phyloP scores from a whole-genome alignment of 805 yeast species.

The Ogataea henricii region DNA sequence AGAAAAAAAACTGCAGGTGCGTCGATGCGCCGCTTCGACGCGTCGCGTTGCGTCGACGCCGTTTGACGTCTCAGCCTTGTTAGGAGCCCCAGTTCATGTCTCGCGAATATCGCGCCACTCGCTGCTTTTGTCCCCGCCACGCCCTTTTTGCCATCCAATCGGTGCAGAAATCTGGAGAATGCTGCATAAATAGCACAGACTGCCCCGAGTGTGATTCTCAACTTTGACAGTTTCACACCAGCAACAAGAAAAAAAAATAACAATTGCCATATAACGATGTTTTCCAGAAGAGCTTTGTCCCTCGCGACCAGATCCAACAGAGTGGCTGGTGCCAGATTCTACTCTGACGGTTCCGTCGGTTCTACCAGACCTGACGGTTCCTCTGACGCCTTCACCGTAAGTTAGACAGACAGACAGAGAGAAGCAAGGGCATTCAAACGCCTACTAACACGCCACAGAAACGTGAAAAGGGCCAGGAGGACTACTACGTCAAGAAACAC shows the following conservation, averaged over 20 bases:
- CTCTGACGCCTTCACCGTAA: constrained; percentile 61
- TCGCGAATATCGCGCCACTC: constrained; percentile 6
- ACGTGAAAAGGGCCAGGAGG: constrained; percentile 93
- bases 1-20: no score
- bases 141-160: constrained; percentile 39
- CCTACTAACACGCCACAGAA: constrained; percentile 41
- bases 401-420: constrained; percentile 21
- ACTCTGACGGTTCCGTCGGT: constrained; percentile 62
- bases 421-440: no score
- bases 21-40: background rate
- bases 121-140: no score
- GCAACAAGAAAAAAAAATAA: background rate
- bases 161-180: constrained; percentile 2
- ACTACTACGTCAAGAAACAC: constrained; percentile 79
- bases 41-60: no score
- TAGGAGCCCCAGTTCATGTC: no score
- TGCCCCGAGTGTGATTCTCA: background rate
- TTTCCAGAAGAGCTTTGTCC: constrained; percentile 42
- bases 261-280: constrained; percentile 24
- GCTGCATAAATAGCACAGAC: background rate
- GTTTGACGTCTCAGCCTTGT: no score
- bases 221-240: background rate
- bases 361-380: constrained; percentile 54
- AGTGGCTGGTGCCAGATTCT: constrained; percentile 37
- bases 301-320: constrained; percentile 34